Evolutionary conservation across 306 rosid genomes (phyloP).

Genomic region (Vigna angularis): DNA sequence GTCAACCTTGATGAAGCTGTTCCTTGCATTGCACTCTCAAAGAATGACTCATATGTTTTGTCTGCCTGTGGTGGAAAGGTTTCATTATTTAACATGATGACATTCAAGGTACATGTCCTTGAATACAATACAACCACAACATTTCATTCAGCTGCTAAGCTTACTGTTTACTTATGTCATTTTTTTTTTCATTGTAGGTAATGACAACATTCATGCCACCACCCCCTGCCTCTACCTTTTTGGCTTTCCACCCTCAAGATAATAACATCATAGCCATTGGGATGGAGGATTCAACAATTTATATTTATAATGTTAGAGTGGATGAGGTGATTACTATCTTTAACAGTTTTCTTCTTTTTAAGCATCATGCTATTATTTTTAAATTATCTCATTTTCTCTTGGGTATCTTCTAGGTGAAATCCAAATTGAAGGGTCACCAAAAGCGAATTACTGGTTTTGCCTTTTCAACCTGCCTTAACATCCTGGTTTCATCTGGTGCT

Average conservation of each 20-base stretch:
- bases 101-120: slow-evolving; percentile 64
- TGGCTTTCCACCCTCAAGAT: slow-evolving; percentile 88
- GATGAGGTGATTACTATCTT: slow-evolving; percentile 68
- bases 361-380: slow-evolving; percentile 21
- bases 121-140: slow-evolving; percentile 9
- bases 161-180: slow-evolving; percentile 38
- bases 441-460: slow-evolving; percentile 86
- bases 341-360: not conserved
- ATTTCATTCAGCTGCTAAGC: slow-evolving; percentile 30
- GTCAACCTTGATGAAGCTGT: slow-evolving; percentile 89
- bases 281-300: slow-evolving; percentile 90
- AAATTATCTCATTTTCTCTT: slow-evolving; percentile 38
- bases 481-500: slow-evolving; percentile 84
- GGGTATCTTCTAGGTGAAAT: slow-evolving; percentile 63
- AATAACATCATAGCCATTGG: slow-evolving; percentile 94
- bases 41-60: slow-evolving; percentile 87
- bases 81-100: slow-evolving; percentile 84
- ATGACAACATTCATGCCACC: slow-evolving; percentile 88
- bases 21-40: slow-evolving; percentile 89
- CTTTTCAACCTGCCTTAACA: slow-evolving; percentile 75
- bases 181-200: slow-evolving; percentile 57
- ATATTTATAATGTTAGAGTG: slow-evolving; percentile 77
- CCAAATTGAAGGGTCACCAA: slow-evolving; percentile 84
- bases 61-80: slow-evolving; percentile 92
- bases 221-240: slow-evolving; percentile 80